Evolutionary conservation across 176 grass and related monocot genomes (phyloP), one percentile per base, ranked within the genome.

Genomic region (Rhynchospora breviuscula): DNA sequence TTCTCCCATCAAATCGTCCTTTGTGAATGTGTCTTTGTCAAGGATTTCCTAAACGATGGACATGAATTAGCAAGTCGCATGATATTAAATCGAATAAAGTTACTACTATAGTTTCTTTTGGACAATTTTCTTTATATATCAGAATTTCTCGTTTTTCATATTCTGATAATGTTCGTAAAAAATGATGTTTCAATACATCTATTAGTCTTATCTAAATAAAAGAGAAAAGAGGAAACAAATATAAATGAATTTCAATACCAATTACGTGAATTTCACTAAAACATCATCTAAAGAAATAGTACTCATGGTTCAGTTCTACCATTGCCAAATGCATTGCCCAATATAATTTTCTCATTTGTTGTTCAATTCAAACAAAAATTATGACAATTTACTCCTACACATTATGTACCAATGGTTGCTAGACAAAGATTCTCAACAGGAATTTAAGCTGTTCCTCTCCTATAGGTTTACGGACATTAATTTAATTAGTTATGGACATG

Each of bases 11-110:
- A 46, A 61, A 33, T 97, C 94, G 60, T 97, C 94, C 54, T 67
- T 85, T 75, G 88, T 92, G 90, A 94, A 94, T 29, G 88, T 94
- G 83, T 97, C 94, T 26, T 97, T 88, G 86, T 97, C 94, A 81
- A 86, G 85, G 35, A 97, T 85, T 26, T 94, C 91, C 91, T 92
- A 86, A 84, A 51, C 21, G 25, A 77, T 57, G 49, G 73, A 78
- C 73, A 78, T 52, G 9, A 78, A 78, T 73, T 0, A 77, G 51
- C 22, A 78, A 71, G 6, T 57, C 56, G 3, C 12, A 57, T 35
- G 49, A 33, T 33, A 57, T 54, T 22, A 11, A 56, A 15, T 78
- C 25, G 1, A 33, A 57, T 23, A 35, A n/a, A 53, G 12, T 77
- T 31, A 33, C 51, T 81, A 35, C n/a, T 15, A 1, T 56, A 60